Base-by-base conservation (phyloP, 1,284 basidiomycete genomes). In the Trichosporon sp. region DNA sequence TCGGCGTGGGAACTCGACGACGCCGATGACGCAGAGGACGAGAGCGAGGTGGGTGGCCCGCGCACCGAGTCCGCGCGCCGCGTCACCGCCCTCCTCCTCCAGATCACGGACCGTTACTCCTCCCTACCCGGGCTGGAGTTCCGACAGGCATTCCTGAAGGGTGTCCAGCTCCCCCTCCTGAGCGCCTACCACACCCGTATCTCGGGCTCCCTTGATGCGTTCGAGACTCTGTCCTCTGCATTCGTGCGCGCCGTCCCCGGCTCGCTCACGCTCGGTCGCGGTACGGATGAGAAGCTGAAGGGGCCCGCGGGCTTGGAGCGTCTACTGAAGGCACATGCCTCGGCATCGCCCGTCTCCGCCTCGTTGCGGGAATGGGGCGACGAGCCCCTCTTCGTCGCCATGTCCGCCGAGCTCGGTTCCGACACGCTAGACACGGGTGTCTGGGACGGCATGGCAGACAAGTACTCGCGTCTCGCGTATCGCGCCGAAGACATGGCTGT, bases 51-150 rank as follows among this genome's bases (percentile, higher is more conserved):
- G 69, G 79, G 43, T 69, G 66, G 65, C 14, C 37, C 67, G 1
- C 19, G 81, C 26, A 96, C 94, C 0, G 89, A 90, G 74, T 94
- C 92, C 7, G 90, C 94, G 0, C 86, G 94, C 32, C 88, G 91
- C 75, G 85, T 96, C 69, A 92, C 91, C 77, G 89, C 90, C n/a
- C 86, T 97, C 32, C 86, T 94, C 8, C 92, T 96, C 77, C 93
- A 94, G 82, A 89, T 96, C 68, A 94, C 94, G 90, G 95, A 96
- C 80, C 93, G 96, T 1, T 98, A 98, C 80, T 89, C 91, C 8
- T 91, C 93, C 0, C 86, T 98, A 0, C 95, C 96, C 0, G 88
- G 88, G 61, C 88, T 92, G 71, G 81, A 86, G 12, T 92, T 97
- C 73, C 90, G 91, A 16, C 89, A 91, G 0, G 90, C 90, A 11